A percentile compares a stretch with the other conserved stretches of the same genome.
phyloP scores from a whole-genome alignment of 2,329 filamentous ascomycete genomes.

The Calonectria honghensis region DNA sequence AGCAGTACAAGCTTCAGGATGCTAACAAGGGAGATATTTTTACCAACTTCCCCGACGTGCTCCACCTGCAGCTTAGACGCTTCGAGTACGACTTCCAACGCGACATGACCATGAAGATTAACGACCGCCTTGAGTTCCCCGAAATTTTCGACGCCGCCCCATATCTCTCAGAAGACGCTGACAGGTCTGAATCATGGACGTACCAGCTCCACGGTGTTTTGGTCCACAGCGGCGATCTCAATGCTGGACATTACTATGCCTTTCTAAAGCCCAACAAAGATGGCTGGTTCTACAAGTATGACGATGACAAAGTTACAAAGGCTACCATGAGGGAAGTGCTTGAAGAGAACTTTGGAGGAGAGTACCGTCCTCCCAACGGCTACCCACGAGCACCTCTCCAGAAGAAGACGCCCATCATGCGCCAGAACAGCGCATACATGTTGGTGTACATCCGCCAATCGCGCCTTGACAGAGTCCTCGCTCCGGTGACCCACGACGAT shows the following conservation, averaged over 20 bases:
- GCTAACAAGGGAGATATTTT: conserved; percentile 99
- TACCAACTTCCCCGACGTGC: conserved; percentile 92
- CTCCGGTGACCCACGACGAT: conserved; percentile 83
- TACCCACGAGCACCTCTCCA: conserved; percentile 67
- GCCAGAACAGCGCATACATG: conserved; percentile 95
- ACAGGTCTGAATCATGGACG: conserved; percentile 90
- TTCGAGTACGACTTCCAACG: conserved; percentile 98
- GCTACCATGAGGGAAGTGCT: conserved; percentile 93
- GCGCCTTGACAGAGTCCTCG: conserved; percentile 87
- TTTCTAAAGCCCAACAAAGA: conserved; percentile 96
- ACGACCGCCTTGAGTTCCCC: conserved; percentile 93
- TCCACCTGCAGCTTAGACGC: conserved; percentile 96
- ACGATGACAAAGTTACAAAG: conserved; percentile 97
- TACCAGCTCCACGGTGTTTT: conserved; percentile 97
- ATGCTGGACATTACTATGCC: conserved; percentile 98
- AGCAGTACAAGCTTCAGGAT: conserved; percentile 94
- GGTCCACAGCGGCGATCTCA: conserved; percentile 96
- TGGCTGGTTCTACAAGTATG: conserved; percentile 96
- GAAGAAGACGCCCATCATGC: conserved; percentile 76
- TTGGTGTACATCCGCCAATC: conserved; percentile 96
- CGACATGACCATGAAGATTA: conserved; percentile 99
- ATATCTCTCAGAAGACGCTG: conserved; percentile 90
- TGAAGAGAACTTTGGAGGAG: conserved; percentile 97
- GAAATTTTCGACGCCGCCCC: conserved; percentile 89
- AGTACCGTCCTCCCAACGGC: conserved; percentile 77